phyloP scores from a whole-genome alignment of 1,284 basidiomycete genomes.

The Apiotrichum domesticum region DNA sequence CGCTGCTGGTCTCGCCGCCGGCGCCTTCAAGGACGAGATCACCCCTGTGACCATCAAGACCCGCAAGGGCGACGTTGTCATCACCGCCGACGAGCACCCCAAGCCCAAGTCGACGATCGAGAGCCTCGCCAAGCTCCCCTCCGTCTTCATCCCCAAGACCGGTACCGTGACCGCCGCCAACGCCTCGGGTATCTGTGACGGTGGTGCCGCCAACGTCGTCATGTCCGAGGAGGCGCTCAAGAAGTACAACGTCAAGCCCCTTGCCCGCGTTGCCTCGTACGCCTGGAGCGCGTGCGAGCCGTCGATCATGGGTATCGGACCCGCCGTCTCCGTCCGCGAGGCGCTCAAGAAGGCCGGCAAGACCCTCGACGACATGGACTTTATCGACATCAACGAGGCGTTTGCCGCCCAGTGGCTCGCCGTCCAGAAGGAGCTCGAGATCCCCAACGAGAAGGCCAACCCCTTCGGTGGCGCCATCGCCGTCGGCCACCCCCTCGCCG shows the following conservation, averaged over 20 bases:
- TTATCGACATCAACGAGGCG: slow-evolving; percentile 56
- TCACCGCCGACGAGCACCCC: slow-evolving; percentile 52
- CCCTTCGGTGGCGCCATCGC: slow-evolving; percentile 51
- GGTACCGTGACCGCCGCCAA: slow-evolving; percentile 54
- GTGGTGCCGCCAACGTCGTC: slow-evolving; percentile 54
- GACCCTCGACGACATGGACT: slow-evolving; percentile 50
- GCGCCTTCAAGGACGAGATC: slow-evolving; percentile 52
- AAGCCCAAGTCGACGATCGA: slow-evolving; percentile 49
- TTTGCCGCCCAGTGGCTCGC: slow-evolving; percentile 55
- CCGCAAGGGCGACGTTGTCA: slow-evolving; percentile 38
- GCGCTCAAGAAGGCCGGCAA: slow-evolving; percentile 35
- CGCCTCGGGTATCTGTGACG: slow-evolving; percentile 54
- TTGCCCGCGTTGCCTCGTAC: slow-evolving; percentile 51
- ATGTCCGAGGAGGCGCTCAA: slow-evolving; percentile 50
- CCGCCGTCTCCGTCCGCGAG: slow-evolving; percentile 44
- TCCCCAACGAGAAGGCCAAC: slow-evolving; percentile 54
- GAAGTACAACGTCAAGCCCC: slow-evolving; percentile 49
- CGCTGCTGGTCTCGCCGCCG: slow-evolving; percentile 50
- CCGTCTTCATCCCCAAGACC: slow-evolving; percentile 52
- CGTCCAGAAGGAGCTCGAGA: slow-evolving; percentile 53
- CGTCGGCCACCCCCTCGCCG: slow-evolving; percentile 54
- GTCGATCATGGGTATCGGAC: slow-evolving; percentile 56
- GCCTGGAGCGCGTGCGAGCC: slow-evolving; percentile 54
- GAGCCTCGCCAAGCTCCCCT: slow-evolving; percentile 48
- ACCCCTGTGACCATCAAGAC: slow-evolving; percentile 49